Percentiles rank a stretch among this genome's conserved stretches.
phyloP scores from a whole-genome alignment of 371 early-diverging fungal species.

The Neoconidiobolus thromboides region DNA sequence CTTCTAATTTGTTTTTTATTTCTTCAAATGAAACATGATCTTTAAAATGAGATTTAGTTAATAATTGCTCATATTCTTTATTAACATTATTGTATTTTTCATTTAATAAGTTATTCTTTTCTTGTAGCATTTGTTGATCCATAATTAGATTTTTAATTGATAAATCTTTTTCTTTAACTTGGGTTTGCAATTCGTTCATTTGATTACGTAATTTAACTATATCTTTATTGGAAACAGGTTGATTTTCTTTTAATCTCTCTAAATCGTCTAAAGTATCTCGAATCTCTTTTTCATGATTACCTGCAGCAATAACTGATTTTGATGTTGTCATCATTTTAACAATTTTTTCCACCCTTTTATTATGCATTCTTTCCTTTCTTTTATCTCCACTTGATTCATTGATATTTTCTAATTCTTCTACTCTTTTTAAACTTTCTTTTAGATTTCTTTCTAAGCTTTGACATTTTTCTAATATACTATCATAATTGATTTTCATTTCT shows the following conservation, averaged over 20 bases:
- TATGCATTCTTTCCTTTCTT: conserved; percentile 25
- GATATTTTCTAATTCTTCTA: neutral
- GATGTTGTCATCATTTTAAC: conserved; percentile 70
- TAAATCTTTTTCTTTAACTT: conserved; percentile 41
- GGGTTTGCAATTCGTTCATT: conserved; percentile 46
- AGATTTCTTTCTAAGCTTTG: neutral
- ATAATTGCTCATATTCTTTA: conserved; percentile 73
- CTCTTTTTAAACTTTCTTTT: neutral
- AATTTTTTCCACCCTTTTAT: conserved; percentile 57
- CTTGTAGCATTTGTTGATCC: conserved; percentile 35
- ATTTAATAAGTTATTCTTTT: conserved; percentile 51
- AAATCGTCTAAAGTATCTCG: conserved; percentile 45
- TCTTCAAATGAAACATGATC: neutral
- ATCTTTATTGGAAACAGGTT: conserved; percentile 36
- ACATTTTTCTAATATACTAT: conserved; percentile 37
- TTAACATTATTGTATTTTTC: conserved; percentile 44
- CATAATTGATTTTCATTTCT: conserved; percentile 45
- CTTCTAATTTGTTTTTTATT: conserved; percentile 18
- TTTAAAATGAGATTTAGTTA: conserved; percentile 11
- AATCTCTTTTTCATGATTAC: conserved; percentile 55
- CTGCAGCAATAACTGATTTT: conserved; percentile 28
- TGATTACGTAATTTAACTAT: conserved; percentile 59
- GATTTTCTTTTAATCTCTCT: conserved; percentile 19
- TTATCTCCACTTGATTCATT: conserved; percentile 21
- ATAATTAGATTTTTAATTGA: conserved; percentile 36